Percentiles rank a stretch among this genome's conserved stretches.
These are phyloP conservation scores for Alectoria sarmentosa DNA, from an alignment of 495 filamentous ascomycete genomes.

Conservation along the genomic window DNA sequence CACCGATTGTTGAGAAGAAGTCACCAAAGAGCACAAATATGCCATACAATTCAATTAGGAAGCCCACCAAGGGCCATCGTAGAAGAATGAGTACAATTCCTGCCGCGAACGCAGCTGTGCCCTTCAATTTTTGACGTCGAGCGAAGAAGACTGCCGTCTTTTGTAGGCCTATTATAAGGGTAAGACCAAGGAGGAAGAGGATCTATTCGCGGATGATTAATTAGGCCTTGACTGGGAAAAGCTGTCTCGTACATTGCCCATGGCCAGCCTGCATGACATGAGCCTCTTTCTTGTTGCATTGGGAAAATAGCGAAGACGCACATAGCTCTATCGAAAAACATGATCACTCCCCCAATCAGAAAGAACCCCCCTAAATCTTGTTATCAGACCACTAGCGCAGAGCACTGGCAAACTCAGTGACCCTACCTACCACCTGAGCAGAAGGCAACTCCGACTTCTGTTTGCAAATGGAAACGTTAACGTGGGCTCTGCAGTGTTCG, in stretches of 20 bases:
- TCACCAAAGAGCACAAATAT: constrained; percentile 92
- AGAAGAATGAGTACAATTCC: constrained; percentile 81
- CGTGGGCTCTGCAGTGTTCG: neutral
- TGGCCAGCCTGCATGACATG: constrained; percentile 53
- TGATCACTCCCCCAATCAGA: constrained; percentile 81
- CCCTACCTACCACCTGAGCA: constrained; percentile 81
- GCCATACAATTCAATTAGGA: constrained; percentile 85
- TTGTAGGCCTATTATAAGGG: constrained; percentile 86
- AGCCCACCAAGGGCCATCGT: constrained; percentile 83
- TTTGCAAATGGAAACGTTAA: constrained; percentile 13
- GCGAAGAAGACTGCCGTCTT: constrained; percentile 93
- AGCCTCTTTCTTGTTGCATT: neutral
- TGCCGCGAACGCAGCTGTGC: constrained; percentile 80
- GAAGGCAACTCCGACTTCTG: constrained; percentile 93
- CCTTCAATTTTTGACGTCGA: constrained; percentile 83
- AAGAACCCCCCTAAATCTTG: constrained; percentile 71
- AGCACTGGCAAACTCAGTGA: constrained; percentile 10
- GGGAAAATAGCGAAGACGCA: constrained; percentile 33
- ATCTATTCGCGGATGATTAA: constrained; percentile 48
- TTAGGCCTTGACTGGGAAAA: neutral
- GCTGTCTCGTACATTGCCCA: constrained; percentile 64
- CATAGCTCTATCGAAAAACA: constrained; percentile 98
- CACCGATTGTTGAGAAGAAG: constrained; percentile 84
- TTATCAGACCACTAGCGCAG: constrained; percentile 21
- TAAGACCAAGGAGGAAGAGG: constrained; percentile 93